Evolutionary conservation across 331 rosid species (phyloP), one percentile per base, ranked within the genome.

Genomic region (Malus hybrid): DNA sequence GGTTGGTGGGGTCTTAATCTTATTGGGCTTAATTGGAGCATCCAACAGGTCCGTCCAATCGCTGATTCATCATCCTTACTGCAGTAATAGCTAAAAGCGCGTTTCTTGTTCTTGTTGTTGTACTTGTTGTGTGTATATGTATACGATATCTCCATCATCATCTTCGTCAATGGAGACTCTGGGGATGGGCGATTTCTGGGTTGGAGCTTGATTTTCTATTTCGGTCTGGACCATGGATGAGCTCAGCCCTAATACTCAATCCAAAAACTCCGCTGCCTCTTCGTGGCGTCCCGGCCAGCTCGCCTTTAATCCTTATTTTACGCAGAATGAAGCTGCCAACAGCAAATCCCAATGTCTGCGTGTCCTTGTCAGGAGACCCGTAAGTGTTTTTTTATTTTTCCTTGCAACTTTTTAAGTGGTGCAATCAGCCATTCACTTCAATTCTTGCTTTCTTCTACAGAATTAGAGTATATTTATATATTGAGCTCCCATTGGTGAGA

Each of bases 341-440:
- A 82, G 34, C 30, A 88, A 87, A 77, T 78, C 82, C 36, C 90
- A 61, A 66, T 48, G 85, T 50, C 84, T 86, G 79, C 88, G 92
- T 57, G 89, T 86, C 24, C 75, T 78, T 67, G 92, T 86, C 73
- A 84, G 92, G 79, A 92, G 82, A 80, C 90, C 99, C 4, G 99
- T 95, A 75, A 89, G 97, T 78, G 20, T 63, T 33, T 66, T 32
- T 72, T 55, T 13, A 19, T 72, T 22, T 30, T 26, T 75, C 46
- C 5, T 56, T 72, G 26, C 50, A 65, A 66, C 8, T 76, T 53
- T 29, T 53, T 20, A 19, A 15, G 67, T 15, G 76, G 53, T 74
- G 28, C 28, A 52, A 46, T 72, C 52, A 26, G 30, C 28, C 26
- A 22, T 72, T 72, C 63, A 65, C 29, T 66, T 58, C 58, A 24